phyloP scores from a whole-genome alignment of 345 rosid species.

The Eucalyptus curtisii region DNA sequence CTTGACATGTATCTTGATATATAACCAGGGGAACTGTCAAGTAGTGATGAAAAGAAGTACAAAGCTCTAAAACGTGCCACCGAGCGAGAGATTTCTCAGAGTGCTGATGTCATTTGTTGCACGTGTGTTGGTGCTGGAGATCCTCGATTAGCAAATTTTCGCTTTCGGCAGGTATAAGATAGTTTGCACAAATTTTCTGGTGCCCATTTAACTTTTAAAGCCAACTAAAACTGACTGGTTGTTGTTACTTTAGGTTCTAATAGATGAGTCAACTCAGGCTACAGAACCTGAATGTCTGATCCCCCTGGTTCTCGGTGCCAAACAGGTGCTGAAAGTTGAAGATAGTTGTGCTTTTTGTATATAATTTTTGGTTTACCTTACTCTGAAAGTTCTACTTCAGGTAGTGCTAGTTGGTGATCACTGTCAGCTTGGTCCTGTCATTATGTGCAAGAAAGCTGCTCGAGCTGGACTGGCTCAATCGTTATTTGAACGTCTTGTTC shows the following conservation, averaged over 20 bases:
- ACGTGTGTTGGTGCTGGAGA: conserved; percentile 99
- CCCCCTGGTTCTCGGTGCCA: conserved; percentile 96
- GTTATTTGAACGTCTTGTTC: conserved; percentile 92
- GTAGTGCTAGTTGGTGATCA: conserved; percentile 99
- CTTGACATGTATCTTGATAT: not conserved
- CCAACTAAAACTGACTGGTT: not conserved
- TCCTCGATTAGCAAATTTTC: conserved; percentile 90
- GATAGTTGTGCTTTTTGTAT: not conserved
- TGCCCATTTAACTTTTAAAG: not conserved
- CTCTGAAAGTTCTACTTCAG: conserved; percentile 22
- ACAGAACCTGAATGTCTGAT: conserved; percentile 99
- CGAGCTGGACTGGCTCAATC: conserved; percentile 99
- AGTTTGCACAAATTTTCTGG: not conserved
- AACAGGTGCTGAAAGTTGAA: conserved; percentile 46
- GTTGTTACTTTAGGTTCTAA: conserved; percentile 55
- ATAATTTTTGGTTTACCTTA: not conserved
- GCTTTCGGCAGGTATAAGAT: conserved; percentile 86
- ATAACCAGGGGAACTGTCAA: conserved; percentile 81
- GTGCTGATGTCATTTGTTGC: conserved; percentile 99
- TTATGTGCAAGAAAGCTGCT: conserved; percentile 99
- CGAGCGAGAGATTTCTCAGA: conserved; percentile 95
- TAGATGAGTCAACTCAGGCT: conserved; percentile 99
- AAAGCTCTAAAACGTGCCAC: conserved; percentile 94
- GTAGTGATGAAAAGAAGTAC: conserved; percentile 98
- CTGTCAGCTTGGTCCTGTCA: conserved; percentile 99